Conservation (phyloP, 2,329 filamentous ascomycete species). For the Cordyceps farinosa region DNA sequence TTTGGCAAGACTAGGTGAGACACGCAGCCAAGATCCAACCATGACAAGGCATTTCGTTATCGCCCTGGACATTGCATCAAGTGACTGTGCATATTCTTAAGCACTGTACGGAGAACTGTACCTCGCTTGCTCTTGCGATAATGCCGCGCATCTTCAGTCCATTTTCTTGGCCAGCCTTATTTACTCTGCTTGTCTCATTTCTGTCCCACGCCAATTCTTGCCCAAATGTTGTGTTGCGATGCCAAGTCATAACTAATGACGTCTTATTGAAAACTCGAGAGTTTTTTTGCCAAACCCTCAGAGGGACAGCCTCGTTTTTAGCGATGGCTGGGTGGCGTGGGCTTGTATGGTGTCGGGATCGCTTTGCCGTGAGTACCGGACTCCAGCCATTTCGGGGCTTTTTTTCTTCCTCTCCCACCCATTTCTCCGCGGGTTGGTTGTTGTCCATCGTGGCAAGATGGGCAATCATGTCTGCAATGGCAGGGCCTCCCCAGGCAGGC, state of each 20-base stretch:
- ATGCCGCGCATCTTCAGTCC: too few species aligned
- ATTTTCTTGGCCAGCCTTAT: too few species aligned
- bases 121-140: too few species aligned
- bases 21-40: neutral
- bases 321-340: neutral
- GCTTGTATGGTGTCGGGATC: neutral
- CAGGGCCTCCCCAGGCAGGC: neutral
- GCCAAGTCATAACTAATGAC: too few species aligned
- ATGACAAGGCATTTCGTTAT: too few species aligned
- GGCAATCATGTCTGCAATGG: neutral
- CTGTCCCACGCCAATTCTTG: too few species aligned
- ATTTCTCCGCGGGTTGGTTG: neutral
- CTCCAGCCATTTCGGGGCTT: neutral
- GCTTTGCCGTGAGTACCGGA: neutral
- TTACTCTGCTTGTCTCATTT: too few species aligned
- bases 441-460: conserved; percentile 1
- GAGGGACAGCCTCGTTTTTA: neutral
- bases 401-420: neutral
- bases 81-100: too few species aligned
- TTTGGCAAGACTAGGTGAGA: neutral
- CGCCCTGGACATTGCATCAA: too few species aligned
- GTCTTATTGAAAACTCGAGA: too few species aligned
- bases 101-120: too few species aligned
- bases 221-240: too few species aligned
- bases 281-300: neutral